Base-by-base conservation (phyloP, 2,329 filamentous ascomycete genomes). In the Monilinia aucupariae region DNA sequence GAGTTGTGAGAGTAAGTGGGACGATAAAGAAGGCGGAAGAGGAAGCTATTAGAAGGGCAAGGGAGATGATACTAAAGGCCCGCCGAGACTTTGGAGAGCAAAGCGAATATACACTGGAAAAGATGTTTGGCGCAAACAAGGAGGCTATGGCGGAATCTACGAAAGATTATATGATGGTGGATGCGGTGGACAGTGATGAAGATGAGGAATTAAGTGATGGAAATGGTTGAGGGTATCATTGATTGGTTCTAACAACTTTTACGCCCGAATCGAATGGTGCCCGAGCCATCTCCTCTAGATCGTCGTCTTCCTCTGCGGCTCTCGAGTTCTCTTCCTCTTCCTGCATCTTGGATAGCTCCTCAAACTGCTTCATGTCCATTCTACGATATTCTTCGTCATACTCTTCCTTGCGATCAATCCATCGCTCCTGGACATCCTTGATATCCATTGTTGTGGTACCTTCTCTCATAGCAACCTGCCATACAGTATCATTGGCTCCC, bases 401-500 rank as follows among this genome's bases (percentile, higher is more conserved):
- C 68, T 89, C 91, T 20, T 92, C 92, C 74, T 92, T 94, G 48
- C 87, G 82, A 76, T 97, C 93, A 39, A 99, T 79, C 94, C 94
- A 99, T 65, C 94, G 83, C 78, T 99, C 94, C 76, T 99, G 94
- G 67, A 97, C 87, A 76, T 99, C 93, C 64, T 88, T 81, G 12
- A 92, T 86, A 70, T 96, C 92, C 81, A 96, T 86, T 76, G 86
- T 78, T 39, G 85, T 85, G 43, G 86, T 84, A 64, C 87, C 86
- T 64, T 86, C 86, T 63, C 92, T 85, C 85, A 97, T 96, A 3
- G 94, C 91, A 51, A 97, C 87, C 72, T 96, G 91, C 94, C 94
- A 99, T n/a, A 99, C 85, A 8, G 89, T 92, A 74, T 99, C 93
- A 70, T 97, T 97, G 52, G 92, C 91, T 2, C 92, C 93, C 74